phyloP scores from a whole-genome alignment of 305 asterid species.

The Fraxinus velutina region DNA sequence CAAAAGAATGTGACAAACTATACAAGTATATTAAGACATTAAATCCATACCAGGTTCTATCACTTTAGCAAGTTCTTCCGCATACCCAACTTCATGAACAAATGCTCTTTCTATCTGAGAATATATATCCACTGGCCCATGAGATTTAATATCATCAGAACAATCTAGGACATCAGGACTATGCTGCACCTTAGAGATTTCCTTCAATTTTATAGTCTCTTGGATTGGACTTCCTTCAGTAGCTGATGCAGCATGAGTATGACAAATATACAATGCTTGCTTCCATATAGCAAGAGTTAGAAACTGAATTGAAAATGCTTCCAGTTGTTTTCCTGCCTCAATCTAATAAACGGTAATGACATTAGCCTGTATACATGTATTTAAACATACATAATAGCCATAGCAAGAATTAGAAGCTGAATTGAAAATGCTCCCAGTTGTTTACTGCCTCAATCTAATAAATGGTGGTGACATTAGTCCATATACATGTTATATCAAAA shows the following conservation, averaged over 20 bases:
- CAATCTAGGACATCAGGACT: constrained; percentile 35
- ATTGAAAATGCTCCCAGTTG: constrained; percentile 76
- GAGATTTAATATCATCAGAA: constrained; percentile 33
- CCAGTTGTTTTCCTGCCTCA: constrained; percentile 59
- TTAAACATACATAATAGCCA: constrained; percentile 6
- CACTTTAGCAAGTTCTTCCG: constrained; percentile 71
- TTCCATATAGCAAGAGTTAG: constrained; percentile 91
- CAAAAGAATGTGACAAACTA: not conserved
- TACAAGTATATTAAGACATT: not conserved
- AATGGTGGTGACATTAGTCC: constrained; percentile 14
- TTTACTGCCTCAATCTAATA: constrained; percentile 52
- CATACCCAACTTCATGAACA: constrained; percentile 69
- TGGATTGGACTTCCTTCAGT: constrained; percentile 48
- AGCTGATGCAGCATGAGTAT: constrained; percentile 66
- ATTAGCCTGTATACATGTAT: not conserved
- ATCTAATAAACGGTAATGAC: constrained; percentile 34
- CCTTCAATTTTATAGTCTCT: constrained; percentile 34
- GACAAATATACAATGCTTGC: constrained; percentile 76
- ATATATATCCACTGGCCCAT: constrained; percentile 41
- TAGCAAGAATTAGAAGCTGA: constrained; percentile 83
- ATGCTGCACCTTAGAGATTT: constrained; percentile 29
- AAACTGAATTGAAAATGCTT: constrained; percentile 80
- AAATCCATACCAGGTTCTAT: constrained; percentile 66
- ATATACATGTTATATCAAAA: not conserved
- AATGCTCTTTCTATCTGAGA: constrained; percentile 64